A percentile compares a stretch with the other conserved stretches of the same genome.
Conservation (phyloP, 1,284 basidiomycete genomes). For the Microbotryomycetes sp. region DNA sequence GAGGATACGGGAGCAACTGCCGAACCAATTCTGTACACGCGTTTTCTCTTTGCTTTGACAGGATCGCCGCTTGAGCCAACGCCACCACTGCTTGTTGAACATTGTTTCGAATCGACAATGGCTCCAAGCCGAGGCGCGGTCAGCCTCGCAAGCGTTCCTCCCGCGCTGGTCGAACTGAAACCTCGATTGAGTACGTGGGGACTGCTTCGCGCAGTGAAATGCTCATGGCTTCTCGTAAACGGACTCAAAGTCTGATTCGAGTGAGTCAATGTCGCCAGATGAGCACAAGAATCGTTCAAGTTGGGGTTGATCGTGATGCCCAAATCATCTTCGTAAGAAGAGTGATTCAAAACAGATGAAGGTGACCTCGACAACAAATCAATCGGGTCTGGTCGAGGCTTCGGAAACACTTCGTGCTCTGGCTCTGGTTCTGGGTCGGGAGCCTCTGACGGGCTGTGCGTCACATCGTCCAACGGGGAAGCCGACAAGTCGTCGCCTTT, state of each 20-base stretch:
- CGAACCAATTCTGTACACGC: constrained; percentile 58
- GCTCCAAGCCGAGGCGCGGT: constrained; percentile 36
- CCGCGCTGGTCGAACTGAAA: neutral
- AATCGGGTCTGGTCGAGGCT: constrained; percentile 17
- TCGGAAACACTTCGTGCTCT: neutral
- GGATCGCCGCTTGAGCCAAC: constrained; percentile 36
- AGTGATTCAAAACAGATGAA: constrained; percentile 20
- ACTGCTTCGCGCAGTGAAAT: constrained; percentile 54
- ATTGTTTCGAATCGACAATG: constrained; percentile 28
- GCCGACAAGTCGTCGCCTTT: no score
- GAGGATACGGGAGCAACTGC: neutral
- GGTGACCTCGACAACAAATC: constrained; percentile 31
- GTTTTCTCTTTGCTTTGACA: constrained; percentile 67
- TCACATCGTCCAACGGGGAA: neutral
- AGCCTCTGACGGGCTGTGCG: neutral
- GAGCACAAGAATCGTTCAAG: constrained; percentile 65
- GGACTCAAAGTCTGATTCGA: constrained; percentile 87
- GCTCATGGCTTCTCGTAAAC: constrained; percentile 75
- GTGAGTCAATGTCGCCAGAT: constrained; percentile 70
- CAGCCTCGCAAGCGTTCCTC: constrained; percentile 39
- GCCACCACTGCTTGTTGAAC: neutral
- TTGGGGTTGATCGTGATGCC: constrained; percentile 60
- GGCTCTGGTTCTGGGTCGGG: neutral
- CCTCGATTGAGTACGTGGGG: constrained; percentile 5
- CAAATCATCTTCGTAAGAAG: constrained; percentile 25